These are phyloP conservation scores for Triangularia verruculosa DNA, from an alignment of 2,329 filamentous ascomycete species.

Conservation along the genomic window DNA sequence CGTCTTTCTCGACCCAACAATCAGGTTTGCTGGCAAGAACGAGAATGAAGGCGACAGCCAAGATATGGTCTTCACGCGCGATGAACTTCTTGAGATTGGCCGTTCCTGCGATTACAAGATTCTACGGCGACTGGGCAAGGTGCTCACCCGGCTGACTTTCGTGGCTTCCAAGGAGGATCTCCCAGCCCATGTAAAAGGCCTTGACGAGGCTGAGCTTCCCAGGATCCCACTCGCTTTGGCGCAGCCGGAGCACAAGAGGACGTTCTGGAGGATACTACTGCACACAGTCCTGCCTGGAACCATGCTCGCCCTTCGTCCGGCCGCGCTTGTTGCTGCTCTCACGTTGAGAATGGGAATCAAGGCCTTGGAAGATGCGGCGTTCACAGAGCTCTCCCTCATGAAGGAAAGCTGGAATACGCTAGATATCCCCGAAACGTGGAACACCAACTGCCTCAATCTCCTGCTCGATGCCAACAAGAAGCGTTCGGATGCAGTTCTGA, in stretches of 20 bases:
- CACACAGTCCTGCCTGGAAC: slow-evolving; percentile 49
- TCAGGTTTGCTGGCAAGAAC: slow-evolving; percentile 33
- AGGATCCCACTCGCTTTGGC: slow-evolving; percentile 45
- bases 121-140: slow-evolving; percentile 45
- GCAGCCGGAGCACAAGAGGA: slow-evolving; percentile 32
- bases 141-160: slow-evolving; percentile 47
- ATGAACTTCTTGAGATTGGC: slow-evolving; percentile 50
- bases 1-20: slow-evolving; percentile 49
- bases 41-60: slow-evolving; percentile 26
- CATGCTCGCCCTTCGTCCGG: slow-evolving; percentile 42
- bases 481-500: slow-evolving; percentile 33
- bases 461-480: slow-evolving; percentile 46
- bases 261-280: slow-evolving; percentile 49
- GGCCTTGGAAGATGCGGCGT: slow-evolving; percentile 40
- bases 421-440: slow-evolving; percentile 50
- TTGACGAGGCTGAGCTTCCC: slow-evolving; percentile 35
- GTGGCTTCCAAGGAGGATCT: slow-evolving; percentile 39
- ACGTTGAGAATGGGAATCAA: slow-evolving; percentile 47
- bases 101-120: slow-evolving; percentile 49
- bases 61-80: slow-evolving; percentile 39
- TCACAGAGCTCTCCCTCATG: slow-evolving; percentile 41
- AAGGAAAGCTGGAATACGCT: slow-evolving; percentile 46
- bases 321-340: slow-evolving; percentile 46
- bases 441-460: slow-evolving; percentile 42
- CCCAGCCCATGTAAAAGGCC: slow-evolving; percentile 41